Percentiles rank a stretch among this genome's conserved stretches.
These are phyloP conservation scores for Ceratobasidium theobromae DNA, from an alignment of 1,284 basidiomycete genomes.

Conservation along the genomic window DNA sequence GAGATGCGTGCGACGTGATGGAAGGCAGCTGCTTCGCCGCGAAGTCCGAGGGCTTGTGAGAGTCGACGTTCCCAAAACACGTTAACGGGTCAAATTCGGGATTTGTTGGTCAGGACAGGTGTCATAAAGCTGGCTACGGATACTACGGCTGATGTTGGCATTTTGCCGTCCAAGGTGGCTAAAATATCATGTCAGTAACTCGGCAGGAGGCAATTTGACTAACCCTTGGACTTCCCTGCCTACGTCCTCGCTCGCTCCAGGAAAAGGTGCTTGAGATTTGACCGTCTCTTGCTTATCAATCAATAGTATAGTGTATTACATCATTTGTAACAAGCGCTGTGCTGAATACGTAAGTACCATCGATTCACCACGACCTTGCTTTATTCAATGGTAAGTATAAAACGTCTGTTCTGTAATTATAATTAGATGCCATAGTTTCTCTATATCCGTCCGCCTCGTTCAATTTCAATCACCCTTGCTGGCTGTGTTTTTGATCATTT, in stretches of 20 bases:
- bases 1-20: conserved; percentile 87
- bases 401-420: too few species aligned
- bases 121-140: conserved; percentile 14
- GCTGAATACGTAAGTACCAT: not conserved
- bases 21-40: conserved; percentile 76
- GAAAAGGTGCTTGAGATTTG: not conserved
- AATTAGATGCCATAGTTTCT: too few species aligned
- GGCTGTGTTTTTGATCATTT: conserved; percentile 90
- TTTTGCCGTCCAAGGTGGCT: not conserved
- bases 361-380: too few species aligned
- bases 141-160: not conserved
- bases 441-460: conserved; percentile 84
- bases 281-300: conserved; percentile 5
- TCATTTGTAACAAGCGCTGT: not conserved
- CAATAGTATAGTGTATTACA: not conserved
- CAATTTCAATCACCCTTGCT: conserved; percentile 96
- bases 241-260: conserved; percentile 4
- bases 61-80: conserved; percentile 92
- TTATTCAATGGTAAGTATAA: too few species aligned
- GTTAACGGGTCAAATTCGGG: conserved; percentile 85
- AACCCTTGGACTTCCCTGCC: conserved; percentile 13
- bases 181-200: not conserved
- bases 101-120: conserved; percentile 57
- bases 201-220: not conserved
- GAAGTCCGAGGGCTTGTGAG: conserved; percentile 87